Conservation (phyloP, 169 alveolate species). For the Plasmodium gonderi region DNA sequence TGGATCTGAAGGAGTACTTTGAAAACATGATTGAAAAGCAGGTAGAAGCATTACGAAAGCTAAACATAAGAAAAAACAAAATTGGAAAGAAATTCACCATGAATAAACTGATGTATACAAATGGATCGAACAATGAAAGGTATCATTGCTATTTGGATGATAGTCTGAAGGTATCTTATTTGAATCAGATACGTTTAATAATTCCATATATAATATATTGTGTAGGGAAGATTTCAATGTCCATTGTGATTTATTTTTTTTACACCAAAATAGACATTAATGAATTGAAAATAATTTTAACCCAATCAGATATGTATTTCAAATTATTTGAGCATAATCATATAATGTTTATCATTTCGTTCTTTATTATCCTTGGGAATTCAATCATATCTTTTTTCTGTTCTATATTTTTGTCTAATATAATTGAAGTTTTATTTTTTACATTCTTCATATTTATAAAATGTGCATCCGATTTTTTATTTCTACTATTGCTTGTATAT, state of each 20-base stretch:
- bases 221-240: constrained; percentile 48
- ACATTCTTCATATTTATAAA: constrained; percentile 35
- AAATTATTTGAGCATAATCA: constrained; percentile 38
- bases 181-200: constrained; percentile 53
- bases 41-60: neutral
- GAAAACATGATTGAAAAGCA: constrained; percentile 10
- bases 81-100: constrained; percentile 25
- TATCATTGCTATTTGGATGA: constrained; percentile 43
- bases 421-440: constrained; percentile 28
- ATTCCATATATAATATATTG: constrained; percentile 61
- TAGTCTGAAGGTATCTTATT: constrained; percentile 32
- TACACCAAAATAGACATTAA: constrained; percentile 11
- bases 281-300: constrained; percentile 16
- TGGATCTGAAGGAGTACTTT: neutral
- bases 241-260: constrained; percentile 49
- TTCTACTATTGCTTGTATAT: constrained; percentile 29
- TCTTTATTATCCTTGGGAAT: constrained; percentile 49
- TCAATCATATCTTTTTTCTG: constrained; percentile 45
- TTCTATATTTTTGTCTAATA: constrained; percentile 22
- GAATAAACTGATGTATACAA: constrained; percentile 56
- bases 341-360: constrained; percentile 35
- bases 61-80: constrained; percentile 27
- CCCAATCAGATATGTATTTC: constrained; percentile 13
- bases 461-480: constrained; percentile 45
- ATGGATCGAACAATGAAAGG: constrained; percentile 50